Base-by-base conservation (phyloP, 208 protist species). In the Leishmania mexicana region DNA sequence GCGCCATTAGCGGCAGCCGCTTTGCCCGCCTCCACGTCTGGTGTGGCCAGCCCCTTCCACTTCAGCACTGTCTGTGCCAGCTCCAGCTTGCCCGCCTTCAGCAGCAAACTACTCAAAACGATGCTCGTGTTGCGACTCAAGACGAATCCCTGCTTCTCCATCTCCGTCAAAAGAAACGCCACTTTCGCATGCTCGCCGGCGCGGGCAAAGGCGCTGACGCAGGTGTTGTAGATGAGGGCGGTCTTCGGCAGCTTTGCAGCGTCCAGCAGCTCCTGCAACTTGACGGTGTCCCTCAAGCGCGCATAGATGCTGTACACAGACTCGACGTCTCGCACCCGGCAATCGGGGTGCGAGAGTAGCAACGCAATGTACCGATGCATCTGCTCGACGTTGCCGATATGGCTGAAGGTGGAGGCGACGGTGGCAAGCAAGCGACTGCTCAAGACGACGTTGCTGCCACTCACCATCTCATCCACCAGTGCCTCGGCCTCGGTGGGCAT, bases 41-140 rank as follows among this genome's bases (percentile, higher is more conserved):
- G 35, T 4, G 86, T 81, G 0, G 85, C 62, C 19, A 90, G 78
- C n/a, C 92, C 92, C 72, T 96, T 97, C 92, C 92, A 96, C 81
- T 92, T 93, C 28, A 98, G 87, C 53, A 98, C 93, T 24, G 88
- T 93, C 77, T 97, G 93, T 51, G 95, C 95, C 60, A 98, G 81
- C 79, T 98, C 92, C 51, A 94, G 45, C 80, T 96, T 98, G 2
- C 95, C 95, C 1, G 93, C 92, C 80, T 97, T 98, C 28, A 98
- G 85, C n/a, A 98, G 84, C 67, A 98, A 85, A 54, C 92, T 93
- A 72, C 95, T 98, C 19, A 98, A 85, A n/a, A 89, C 91, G 8
- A 98, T 86, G 78, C 92, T 96, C n/a, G 95, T 96, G 85, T 87
- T 94, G 60, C 91, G 90, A 31, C 81, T 90, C n/a, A 98, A 88